A percentile compares a stretch with the other conserved stretches of the same genome.
These are phyloP conservation scores for Pythium coloratum DNA, from an alignment of 352 stramenopile species.

Conservation along the genomic window DNA sequence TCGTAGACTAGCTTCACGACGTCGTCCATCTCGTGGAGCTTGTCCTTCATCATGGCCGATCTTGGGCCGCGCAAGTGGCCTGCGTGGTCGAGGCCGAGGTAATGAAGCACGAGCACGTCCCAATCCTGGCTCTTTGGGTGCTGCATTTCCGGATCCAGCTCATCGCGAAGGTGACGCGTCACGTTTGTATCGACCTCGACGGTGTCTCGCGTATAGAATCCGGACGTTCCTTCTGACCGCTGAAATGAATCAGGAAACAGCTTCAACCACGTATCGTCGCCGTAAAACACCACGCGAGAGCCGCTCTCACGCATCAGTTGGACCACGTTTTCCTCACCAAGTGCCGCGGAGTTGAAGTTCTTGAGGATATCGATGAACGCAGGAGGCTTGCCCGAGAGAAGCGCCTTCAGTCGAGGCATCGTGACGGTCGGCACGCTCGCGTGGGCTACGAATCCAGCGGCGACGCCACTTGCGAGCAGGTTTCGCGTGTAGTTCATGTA, in stretches of 20 bases:
- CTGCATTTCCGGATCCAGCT: conserved; percentile 75
- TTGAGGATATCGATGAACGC: conserved; percentile 91
- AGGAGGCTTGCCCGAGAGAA: conserved; percentile 81
- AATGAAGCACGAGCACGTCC: conserved; percentile 87
- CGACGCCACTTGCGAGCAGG: conserved; percentile 47
- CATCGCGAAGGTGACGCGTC: conserved; percentile 78
- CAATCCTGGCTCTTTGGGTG: conserved; percentile 70
- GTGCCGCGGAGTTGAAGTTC: conserved; percentile 88
- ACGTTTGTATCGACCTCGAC: conserved; percentile 87
- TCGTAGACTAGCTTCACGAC: conserved; percentile 61
- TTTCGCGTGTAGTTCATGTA: conserved; percentile 70
- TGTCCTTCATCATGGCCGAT: conserved; percentile 74
- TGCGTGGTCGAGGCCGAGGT: conserved; percentile 86
- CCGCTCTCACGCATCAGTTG: conserved; percentile 46
- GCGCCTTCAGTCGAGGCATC: conserved; percentile 87
- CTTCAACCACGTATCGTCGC: conserved; percentile 90
- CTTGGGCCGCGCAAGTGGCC: conserved; percentile 79
- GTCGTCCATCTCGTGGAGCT: conserved; percentile 84
- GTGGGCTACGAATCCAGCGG: conserved; percentile 73
- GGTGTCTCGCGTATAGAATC: conserved; percentile 88
- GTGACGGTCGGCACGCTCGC: conserved; percentile 87
- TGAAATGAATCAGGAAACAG: conserved; percentile 76
- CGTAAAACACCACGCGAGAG: conserved; percentile 82
- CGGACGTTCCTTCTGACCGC: conserved; percentile 77
- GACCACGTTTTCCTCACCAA: conserved; percentile 76